These are phyloP conservation scores for Solanum etuberosum DNA, from an alignment of 257 asterid species.

Conservation along the genomic window DNA sequence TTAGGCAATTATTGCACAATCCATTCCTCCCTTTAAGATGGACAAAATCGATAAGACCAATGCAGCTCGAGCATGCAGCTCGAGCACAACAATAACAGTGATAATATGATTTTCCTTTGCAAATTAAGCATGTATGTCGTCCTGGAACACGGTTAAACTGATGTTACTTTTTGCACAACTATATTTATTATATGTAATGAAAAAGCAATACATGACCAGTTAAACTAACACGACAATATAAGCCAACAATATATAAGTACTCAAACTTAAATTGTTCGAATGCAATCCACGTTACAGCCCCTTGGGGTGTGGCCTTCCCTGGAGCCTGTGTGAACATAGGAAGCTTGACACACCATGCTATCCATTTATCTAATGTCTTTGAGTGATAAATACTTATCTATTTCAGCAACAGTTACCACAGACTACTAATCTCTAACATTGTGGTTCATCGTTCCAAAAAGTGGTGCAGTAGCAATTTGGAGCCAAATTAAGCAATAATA, in stretches of 20 bases:
- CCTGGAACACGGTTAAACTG: conserved; percentile 25
- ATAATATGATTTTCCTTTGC: conserved; percentile 21
- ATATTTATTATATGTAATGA: not conserved
- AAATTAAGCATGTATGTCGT: conserved; percentile 57
- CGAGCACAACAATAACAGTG: conserved; percentile 60
- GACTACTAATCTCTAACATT: not conserved
- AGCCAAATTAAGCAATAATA: not conserved
- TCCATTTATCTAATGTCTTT: not conserved
- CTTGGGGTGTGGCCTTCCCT: not conserved
- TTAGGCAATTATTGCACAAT: conserved; percentile 60
- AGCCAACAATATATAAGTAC: not conserved
- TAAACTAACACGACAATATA: not conserved
- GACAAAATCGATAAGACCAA: conserved; percentile 13
- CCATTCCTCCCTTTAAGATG: conserved; percentile 50
- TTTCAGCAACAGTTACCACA: not conserved
- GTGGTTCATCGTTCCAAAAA: not conserved
- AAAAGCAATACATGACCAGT: not conserved
- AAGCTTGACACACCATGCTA: not conserved
- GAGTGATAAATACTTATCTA: not conserved
- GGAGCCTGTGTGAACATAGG: not conserved
- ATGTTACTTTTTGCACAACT: not conserved
- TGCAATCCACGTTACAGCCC: not conserved
- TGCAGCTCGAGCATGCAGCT: conserved; percentile 53
- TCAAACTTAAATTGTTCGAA: not conserved
- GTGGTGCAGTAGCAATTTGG: not conserved